These are phyloP conservation scores for Sarcodon aspratus DNA, from an alignment of 768 basidiomycete genomes.

Conservation along the genomic window DNA sequence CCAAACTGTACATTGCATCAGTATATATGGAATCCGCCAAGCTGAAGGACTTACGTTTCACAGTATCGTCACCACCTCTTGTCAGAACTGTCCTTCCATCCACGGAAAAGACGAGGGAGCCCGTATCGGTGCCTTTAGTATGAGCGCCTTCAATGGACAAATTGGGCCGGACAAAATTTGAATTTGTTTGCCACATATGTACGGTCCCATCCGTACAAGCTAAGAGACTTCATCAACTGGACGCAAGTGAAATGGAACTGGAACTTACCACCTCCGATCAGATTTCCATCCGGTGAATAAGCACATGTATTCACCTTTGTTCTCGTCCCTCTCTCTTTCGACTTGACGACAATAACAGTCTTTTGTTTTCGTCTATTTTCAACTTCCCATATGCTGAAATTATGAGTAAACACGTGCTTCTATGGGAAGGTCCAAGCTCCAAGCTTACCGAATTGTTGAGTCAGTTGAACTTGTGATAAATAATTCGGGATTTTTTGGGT, in stretches of 20 bases:
- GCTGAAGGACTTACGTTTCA: slow-evolving; percentile 63
- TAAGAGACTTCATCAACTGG: slow-evolving; percentile 19
- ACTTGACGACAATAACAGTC: slow-evolving; percentile 92
- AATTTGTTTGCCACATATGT: slow-evolving; percentile 86
- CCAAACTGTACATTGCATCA: slow-evolving; percentile 56
- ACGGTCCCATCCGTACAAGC: slow-evolving; percentile 87
- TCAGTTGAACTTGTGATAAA: slow-evolving; percentile 96
- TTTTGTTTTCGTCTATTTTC: slow-evolving; percentile 92
- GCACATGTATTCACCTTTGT: slow-evolving; percentile 84
- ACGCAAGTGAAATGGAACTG: neutral
- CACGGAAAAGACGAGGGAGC: slow-evolving; percentile 79
- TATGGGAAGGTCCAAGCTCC: neutral
- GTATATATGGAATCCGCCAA: neutral
- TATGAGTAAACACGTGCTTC: neutral
- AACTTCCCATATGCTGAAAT: slow-evolving; percentile 81
- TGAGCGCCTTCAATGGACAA: slow-evolving; percentile 84
- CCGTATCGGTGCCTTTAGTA: slow-evolving; percentile 74
- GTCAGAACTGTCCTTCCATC: slow-evolving; percentile 82
- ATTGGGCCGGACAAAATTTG: slow-evolving; percentile 90
- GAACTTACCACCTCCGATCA: slow-evolving; percentile 77
- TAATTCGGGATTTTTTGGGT: slow-evolving; percentile 71
- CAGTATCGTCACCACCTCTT: slow-evolving; percentile 88
- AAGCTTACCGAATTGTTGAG: slow-evolving; percentile 76
- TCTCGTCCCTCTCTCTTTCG: slow-evolving; percentile 87
- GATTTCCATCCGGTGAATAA: slow-evolving; percentile 82